A percentile compares a stretch with the other conserved stretches of the same genome.
Conservation (phyloP, 257 asterid genomes). For the Anisodus acutangulus region DNA sequence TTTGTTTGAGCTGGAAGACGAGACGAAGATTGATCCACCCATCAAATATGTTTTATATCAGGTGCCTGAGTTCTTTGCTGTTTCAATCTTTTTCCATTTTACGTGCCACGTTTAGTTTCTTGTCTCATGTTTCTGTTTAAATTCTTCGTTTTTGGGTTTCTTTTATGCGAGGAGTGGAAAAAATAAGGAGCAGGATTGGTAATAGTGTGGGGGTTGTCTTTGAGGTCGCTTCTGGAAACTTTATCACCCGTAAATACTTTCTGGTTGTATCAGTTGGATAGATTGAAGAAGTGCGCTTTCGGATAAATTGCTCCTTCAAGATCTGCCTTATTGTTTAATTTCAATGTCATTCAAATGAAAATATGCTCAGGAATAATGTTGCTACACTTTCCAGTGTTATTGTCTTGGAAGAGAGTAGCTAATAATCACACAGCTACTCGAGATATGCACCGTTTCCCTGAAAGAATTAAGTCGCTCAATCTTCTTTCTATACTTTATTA, state of each 20-base stretch:
- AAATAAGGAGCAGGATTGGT: neutral
- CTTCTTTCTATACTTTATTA: neutral
- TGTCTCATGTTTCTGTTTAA: neutral
- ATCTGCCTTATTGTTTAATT: neutral
- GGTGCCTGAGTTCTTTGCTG: conserved; percentile 26
- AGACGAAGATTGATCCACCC: conserved; percentile 39
- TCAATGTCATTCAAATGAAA: neutral
- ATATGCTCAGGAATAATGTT: neutral
- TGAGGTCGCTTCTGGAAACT: conserved; percentile 10
- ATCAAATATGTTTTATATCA: conserved; percentile 39
- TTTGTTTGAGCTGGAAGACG: conserved; percentile 42
- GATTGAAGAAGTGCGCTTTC: neutral
- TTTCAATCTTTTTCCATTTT: neutral
- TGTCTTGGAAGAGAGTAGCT: neutral
- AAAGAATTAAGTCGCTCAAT: neutral
- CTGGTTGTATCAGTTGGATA: neutral
- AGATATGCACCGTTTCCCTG: neutral
- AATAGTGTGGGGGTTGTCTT: neutral
- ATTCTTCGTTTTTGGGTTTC: neutral
- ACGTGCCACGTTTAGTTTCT: neutral
- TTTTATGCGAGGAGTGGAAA: neutral
- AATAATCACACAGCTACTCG: neutral
- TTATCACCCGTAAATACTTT: neutral
- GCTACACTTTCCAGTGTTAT: conserved; percentile 16
- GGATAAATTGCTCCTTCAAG: neutral